Evolutionary conservation across 2,329 filamentous ascomycete genomes (phyloP), one percentile per base, ranked within the genome.

Genomic region (Niveomyces coronatus): DNA sequence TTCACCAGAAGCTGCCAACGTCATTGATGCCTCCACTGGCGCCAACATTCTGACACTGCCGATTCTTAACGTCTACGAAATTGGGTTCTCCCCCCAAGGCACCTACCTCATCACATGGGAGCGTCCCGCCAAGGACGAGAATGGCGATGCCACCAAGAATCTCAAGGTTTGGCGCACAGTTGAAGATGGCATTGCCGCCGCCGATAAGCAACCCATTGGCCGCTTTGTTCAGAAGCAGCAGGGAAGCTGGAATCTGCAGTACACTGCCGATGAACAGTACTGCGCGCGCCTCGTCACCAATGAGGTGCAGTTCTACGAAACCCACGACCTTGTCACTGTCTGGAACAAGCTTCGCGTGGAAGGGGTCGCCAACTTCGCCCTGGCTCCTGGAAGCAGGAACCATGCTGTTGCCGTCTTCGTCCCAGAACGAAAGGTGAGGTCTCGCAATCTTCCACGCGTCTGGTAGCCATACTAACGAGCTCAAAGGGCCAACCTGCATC

Each of bases 71-170:
- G 87, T 96, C 47, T 94, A 85, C 66, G 91, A 98, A 61, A 69
- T 98, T 44, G 85, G 82, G 47, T 98, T 98, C 65, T 98, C 91
- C 18, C 91, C 89, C 5, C 71, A 79, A 40, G 91, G 91, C 44
- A 91, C 85, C 41, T 98, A 85, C 62, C 70, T 96, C 57, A 94
- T 94, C 57, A 96, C 91, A 38, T 96, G 88, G 87, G 89, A 98
- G 68, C 80, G 91, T 24, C 83, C 87, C 8, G 73, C 76, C 48
- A 96, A 96, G 68, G 89, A 96, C 54, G 89, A 89, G 55, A 81
- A 84, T 44, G 91, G 91, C 41, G 86, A 95, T 61, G 87, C 91
- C 31, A 81, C 78, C 50, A 95, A 94, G 75, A 98, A 98, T 59
- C 69, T 98, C 47, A 96, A 95, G 71, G 81, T 98, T 51, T 98